These are phyloP conservation scores for Puccinia novopanici DNA, from an alignment of 1,284 basidiomycete species.

Conservation along the genomic window DNA sequence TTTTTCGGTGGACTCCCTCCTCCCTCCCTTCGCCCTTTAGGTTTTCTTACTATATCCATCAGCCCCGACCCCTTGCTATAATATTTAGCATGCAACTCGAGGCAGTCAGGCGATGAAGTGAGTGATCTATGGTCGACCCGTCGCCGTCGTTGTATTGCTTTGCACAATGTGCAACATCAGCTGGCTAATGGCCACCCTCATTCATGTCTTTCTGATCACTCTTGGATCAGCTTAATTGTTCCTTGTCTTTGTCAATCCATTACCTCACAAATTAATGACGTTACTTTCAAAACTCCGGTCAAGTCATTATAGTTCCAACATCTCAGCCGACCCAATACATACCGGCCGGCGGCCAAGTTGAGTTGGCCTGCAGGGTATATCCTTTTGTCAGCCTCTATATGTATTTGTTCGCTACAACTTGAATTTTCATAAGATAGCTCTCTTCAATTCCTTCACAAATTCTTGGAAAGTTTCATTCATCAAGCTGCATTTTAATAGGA, in stretches of 20 bases:
- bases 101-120: not conserved
- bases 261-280: not conserved
- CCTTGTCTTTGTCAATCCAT: not conserved
- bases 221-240: no score
- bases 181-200: not conserved
- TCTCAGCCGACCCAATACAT: no score
- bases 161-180: not conserved
- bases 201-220: no score
- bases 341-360: no score
- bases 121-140: not conserved
- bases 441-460: no score
- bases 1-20: not conserved
- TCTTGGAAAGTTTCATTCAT: no score
- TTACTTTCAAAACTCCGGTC: not conserved
- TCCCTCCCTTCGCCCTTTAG: not conserved
- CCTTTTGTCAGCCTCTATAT: no score
- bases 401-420: no score
- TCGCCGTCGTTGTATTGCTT: not conserved
- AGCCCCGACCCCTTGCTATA: constrained; percentile 12
- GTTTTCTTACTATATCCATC: not conserved
- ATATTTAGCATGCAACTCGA: not conserved
- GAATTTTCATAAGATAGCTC: no score
- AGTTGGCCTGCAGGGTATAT: no score
- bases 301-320: not conserved
- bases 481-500: no score